A percentile compares a stretch with the other conserved stretches of the same genome.
These are phyloP conservation scores for Aspergillus saccharolyticus DNA, from an alignment of 495 filamentous ascomycete genomes.

Conservation along the genomic window DNA sequence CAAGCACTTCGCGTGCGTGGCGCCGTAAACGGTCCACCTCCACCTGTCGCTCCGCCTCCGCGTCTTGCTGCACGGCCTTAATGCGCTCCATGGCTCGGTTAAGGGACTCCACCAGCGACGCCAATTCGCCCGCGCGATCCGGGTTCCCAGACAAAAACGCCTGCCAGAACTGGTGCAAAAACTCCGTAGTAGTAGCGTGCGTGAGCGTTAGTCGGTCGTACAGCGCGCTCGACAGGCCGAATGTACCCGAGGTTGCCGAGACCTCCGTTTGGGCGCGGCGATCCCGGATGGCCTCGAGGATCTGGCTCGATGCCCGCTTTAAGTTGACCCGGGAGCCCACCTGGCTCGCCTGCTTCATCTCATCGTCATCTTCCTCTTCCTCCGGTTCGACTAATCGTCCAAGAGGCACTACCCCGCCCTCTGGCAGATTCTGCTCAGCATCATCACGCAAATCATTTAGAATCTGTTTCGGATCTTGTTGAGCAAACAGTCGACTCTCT, in stretches of 20 bases:
- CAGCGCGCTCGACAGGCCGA: conserved; percentile 58
- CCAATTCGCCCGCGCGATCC: conserved; percentile 67
- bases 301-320: conserved; percentile 36
- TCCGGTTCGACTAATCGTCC: conserved; percentile 53
- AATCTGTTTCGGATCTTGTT: conserved; percentile 64
- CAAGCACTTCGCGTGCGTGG: conserved; percentile 61
- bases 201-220: conserved; percentile 75
- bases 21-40: conserved; percentile 55
- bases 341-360: conserved; percentile 40
- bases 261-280: conserved; percentile 31
- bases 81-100: conserved; percentile 72
- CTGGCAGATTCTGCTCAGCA: conserved; percentile 44
- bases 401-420: conserved; percentile 53
- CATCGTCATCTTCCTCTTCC: conserved; percentile 49
- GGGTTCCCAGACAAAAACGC: conserved; percentile 81
- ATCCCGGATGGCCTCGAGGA: conserved; percentile 43
- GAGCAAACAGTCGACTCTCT: conserved; percentile 54
- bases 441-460: conserved; percentile 59
- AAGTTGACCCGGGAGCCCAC: conserved; percentile 36
- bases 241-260: conserved; percentile 38
- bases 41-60: conserved; percentile 64
- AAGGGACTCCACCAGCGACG: conserved; percentile 72
- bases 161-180: conserved; percentile 93
- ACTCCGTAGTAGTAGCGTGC: conserved; percentile 88
- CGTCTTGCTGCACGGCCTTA: conserved; percentile 70